Percentiles rank a stretch among this genome's conserved stretches.
These are phyloP conservation scores for Thielaviopsis ethacetica DNA, from an alignment of 2,329 filamentous ascomycete species.

Conservation along the genomic window DNA sequence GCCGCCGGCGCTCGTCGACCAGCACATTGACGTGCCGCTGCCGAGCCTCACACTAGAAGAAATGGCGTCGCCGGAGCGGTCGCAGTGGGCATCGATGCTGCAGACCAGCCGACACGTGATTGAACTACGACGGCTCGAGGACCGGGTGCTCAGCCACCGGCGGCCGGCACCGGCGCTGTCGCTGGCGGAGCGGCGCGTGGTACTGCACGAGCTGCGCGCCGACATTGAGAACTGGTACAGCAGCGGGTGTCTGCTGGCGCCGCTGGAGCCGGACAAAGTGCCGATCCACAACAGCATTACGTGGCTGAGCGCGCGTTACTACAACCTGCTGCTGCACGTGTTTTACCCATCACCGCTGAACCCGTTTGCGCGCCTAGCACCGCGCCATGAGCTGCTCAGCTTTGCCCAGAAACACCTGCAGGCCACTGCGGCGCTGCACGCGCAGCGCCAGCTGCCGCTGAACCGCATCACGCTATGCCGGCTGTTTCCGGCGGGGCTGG, in stretches of 20 bases:
- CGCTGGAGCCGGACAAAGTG: conserved; percentile 26
- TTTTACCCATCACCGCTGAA: conserved; percentile 27
- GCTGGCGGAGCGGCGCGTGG: conserved; percentile 18
- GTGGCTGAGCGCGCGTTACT: conserved; percentile 28
- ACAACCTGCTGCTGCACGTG: conserved; percentile 26
- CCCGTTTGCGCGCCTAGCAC: conserved; percentile 18
- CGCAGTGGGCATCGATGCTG: conserved; percentile 24
- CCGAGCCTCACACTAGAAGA: conserved; percentile 29
- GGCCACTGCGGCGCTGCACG: background rate
- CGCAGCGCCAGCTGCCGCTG: conserved; percentile 25
- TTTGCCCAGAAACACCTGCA: conserved; percentile 25
- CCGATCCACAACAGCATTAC: conserved; percentile 28
- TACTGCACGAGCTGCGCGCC: conserved; percentile 20
- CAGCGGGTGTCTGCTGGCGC: conserved; percentile 27
- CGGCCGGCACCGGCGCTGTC: conserved; percentile 13
- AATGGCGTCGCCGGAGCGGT: conserved; percentile 24
- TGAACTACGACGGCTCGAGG: conserved; percentile 26
- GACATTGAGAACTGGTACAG: conserved; percentile 31
- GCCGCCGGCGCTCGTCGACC: conserved; percentile 23
- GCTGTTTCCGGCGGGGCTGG: conserved; percentile 21
- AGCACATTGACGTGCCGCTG: conserved; percentile 24
- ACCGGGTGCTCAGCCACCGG: conserved; percentile 20
- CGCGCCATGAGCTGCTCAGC: conserved; percentile 20
- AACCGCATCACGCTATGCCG: conserved; percentile 27
- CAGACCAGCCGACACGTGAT: conserved; percentile 30